Evolutionary conservation across 2,329 filamentous ascomycete genomes (phyloP).

Genomic region (Calonectria multiphialidica): DNA sequence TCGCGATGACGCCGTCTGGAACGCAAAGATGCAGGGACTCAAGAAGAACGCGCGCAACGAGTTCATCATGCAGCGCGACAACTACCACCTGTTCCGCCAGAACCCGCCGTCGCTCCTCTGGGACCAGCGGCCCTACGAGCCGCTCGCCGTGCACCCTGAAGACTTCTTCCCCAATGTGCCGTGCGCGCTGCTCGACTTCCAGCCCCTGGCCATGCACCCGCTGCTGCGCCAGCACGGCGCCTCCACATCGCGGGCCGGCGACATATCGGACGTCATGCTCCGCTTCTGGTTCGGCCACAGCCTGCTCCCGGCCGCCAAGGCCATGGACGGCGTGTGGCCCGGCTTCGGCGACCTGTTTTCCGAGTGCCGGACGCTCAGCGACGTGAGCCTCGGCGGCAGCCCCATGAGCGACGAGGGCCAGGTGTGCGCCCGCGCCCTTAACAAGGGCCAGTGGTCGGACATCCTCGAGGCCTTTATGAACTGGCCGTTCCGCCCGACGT

Average conservation of each 20-base stretch:
- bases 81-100: constrained; percentile 63
- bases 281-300: constrained; percentile 56
- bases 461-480: constrained; percentile 70
- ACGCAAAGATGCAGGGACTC: constrained; percentile 47
- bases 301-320: constrained; percentile 57
- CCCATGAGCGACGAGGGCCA: constrained; percentile 53
- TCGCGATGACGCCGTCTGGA: constrained; percentile 49
- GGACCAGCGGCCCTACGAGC: constrained; percentile 80
- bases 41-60: constrained; percentile 50
- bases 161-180: constrained; percentile 77
- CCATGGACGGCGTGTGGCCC: constrained; percentile 67
- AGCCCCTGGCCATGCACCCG: constrained; percentile 67
- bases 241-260: constrained; percentile 54
- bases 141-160: constrained; percentile 65
- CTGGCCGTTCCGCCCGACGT: constrained; percentile 73
- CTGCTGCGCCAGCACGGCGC: constrained; percentile 61
- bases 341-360: constrained; percentile 68
- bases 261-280: constrained; percentile 64
- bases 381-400: constrained; percentile 61
- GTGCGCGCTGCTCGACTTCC: constrained; percentile 74
- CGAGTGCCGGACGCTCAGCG: constrained; percentile 61
- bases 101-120: constrained; percentile 68
- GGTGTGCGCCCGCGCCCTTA: constrained; percentile 62
- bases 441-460: constrained; percentile 66
- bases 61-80: constrained; percentile 62